Evolutionary conservation across 768 basidiomycete genomes (phyloP), one percentile per base, ranked within the genome.

Genomic region (Rhodotorula taiwanensis): DNA sequence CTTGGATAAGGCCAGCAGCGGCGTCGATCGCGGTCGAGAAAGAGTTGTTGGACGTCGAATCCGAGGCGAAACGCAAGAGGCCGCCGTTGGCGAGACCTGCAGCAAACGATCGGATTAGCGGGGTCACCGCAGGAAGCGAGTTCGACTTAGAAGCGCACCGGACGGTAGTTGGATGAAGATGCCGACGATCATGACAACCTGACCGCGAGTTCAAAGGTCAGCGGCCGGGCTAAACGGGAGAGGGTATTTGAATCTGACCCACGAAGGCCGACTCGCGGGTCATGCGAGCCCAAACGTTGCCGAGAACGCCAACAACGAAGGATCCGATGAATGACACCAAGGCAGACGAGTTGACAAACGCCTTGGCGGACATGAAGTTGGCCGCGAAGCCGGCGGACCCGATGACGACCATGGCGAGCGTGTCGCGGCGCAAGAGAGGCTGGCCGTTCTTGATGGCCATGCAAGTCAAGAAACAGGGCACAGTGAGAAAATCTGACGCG

Each of bases 121-220:
- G 25, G 25, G n/a, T n/a, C n/a, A n/a, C n/a, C n/a, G n/a, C n/a
- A n/a, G n/a, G n/a, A n/a, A n/a, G n/a, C n/a, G n/a, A n/a, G n/a
- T n/a, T n/a, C n/a, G n/a, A n/a, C n/a, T n/a, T n/a, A n/a, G n/a
- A n/a, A n/a, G n/a, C n/a, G n/a, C n/a, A 28, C n/a, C 21, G 21
- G 7, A 39, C 0, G 88, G 89, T 0, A 90, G 80, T 75, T 91
- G 89, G 77, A 90, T 87, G 20, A 90, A 79, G 58, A 90, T 86
- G 30, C 64, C 55, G 34, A 66, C 64, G 44, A 87, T 86, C 83
- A 88, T 88, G 62, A 90, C 83, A n/a, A 88, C 86, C 4, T 27
- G 71, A 89, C 89, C 2, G 86, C 63, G 21, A 13, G 23, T 33
- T 58, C 62, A 9, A 55, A 27, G 3, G 62, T 59, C 33, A 49